A percentile compares a stretch with the other conserved stretches of the same genome.
Evolutionary conservation across 768 basidiomycete species (phyloP).

Genomic region (Austroboletus eburneus): DNA sequence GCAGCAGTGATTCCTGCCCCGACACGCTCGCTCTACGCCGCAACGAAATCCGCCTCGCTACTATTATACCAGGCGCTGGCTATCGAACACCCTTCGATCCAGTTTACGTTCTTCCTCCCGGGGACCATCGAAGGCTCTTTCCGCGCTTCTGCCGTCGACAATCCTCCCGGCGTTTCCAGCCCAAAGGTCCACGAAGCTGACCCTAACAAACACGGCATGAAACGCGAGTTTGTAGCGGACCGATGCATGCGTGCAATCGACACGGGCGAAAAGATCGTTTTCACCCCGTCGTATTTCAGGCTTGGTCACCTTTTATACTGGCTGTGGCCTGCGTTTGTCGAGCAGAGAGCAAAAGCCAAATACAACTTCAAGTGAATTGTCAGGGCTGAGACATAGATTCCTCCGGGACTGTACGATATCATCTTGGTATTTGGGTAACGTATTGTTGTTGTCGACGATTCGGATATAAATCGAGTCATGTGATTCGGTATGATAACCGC

Average conservation of each 20-base stretch:
- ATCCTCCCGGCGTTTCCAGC: slow-evolving; percentile 30
- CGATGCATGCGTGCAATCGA: slow-evolving; percentile 62
- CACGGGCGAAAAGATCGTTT: slow-evolving; percentile 49
- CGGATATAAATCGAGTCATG: no score
- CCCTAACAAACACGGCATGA: slow-evolving; percentile 56
- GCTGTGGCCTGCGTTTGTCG: slow-evolving; percentile 56
- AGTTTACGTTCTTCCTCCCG: slow-evolving; percentile 61
- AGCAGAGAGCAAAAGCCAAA: slow-evolving; percentile 56
- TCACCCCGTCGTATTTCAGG: slow-evolving; percentile 49
- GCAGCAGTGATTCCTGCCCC: slow-evolving; percentile 83
- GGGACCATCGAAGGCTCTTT: slow-evolving; percentile 74
- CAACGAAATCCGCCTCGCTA: slow-evolving; percentile 79
- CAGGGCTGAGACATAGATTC: neutral
- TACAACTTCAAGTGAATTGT: slow-evolving; percentile 49
- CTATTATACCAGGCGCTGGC: slow-evolving; percentile 74
- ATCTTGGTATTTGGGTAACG: no score
- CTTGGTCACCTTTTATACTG: slow-evolving; percentile 58
- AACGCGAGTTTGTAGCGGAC: slow-evolving; percentile 53
- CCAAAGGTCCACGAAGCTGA: slow-evolving; percentile 38
- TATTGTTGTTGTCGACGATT: no score
- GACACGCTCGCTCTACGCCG: slow-evolving; percentile 77
- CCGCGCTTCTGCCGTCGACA: slow-evolving; percentile 75
- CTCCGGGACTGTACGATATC: no score
- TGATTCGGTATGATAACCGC: no score
- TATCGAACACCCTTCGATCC: slow-evolving; percentile 71